Conservation (phyloP, 108 stramenopile genomes). For the Ochromonas danica region DNA sequence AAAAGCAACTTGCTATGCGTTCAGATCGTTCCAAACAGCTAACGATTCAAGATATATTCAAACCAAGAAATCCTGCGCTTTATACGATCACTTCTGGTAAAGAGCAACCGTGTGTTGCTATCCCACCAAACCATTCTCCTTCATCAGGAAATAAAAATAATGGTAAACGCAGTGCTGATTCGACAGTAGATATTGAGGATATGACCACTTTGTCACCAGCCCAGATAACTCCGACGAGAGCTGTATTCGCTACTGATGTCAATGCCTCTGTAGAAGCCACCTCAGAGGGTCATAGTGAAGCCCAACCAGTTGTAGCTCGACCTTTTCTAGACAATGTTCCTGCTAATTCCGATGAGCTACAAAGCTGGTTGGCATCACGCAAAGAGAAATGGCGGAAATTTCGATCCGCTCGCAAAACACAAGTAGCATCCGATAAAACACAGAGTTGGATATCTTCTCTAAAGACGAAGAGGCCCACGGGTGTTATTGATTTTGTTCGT, state of each 20-base stretch:
- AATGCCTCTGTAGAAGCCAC: not conserved
- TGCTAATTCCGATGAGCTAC: constrained; percentile 38
- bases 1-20: constrained; percentile 70
- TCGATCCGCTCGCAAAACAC: constrained; percentile 51
- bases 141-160: not conserved
- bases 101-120: not conserved
- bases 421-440: not conserved
- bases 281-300: not conserved
- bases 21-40: constrained; percentile 79
- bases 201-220: no score
- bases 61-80: not conserved
- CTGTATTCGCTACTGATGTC: no score
- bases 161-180: not conserved
- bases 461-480: not conserved
- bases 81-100: not conserved
- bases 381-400: constrained; percentile 75
- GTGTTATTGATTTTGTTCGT: constrained; percentile 43
- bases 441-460: no score
- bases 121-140: not conserved
- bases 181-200: constrained; percentile 40
- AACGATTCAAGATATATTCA: constrained; percentile 75
- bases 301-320: not conserved
- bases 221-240: no score
- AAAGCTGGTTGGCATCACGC: constrained; percentile 79
- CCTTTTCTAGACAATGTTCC: not conserved